Evolutionary conservation across 495 filamentous ascomycete genomes (phyloP), one percentile per base, ranked within the genome.

Genomic region (Aspergillus funiculosus): DNA sequence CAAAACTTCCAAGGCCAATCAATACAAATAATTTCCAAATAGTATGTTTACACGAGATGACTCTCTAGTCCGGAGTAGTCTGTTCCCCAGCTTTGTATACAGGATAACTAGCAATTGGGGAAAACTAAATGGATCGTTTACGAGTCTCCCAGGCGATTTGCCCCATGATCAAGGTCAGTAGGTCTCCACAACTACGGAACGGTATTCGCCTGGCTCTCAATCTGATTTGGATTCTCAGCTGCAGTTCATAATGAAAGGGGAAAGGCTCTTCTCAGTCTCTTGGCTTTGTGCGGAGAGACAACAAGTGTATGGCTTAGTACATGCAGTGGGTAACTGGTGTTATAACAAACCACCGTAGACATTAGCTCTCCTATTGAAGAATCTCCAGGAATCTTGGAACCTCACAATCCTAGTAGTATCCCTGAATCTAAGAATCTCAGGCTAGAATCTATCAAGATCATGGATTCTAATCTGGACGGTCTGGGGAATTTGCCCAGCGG

Each of bases 171-270:
- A 38, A 38, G 35, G 19, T 11, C 35, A 38, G 7, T 38, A 7
- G 19, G 35, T 38, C 35, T 21, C 35, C 35, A 38, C 35, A 2
- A 20, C 21, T 10, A 8, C 21, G 35, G 35, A 13, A 22, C 20
- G 19, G 17, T 21, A 21, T 22, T 22, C 35, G 9, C 11, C 13
- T 6, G 9, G 9, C 19, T 7, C 8, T 15, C 6, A 22, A 21
- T 38, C 35, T 11, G 20, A 38, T 38, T 38, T 20, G 31, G 30
- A 37, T 43, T 43, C 15, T 14, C 19, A 13, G 13, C 46, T 49
- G 46, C 30, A 43, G 46, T 51, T 36, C 39, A 30, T 40, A 31
- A 42, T 43, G 6, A 41, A 38, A 38, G 40, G 34, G 27, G 40
- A 43, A 37, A 29, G 32, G 15, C 37, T 25, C 44, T 41, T 31